Conservation (phyloP, 2,329 filamentous ascomycete species). For the Leptosphaerulina australis region DNA sequence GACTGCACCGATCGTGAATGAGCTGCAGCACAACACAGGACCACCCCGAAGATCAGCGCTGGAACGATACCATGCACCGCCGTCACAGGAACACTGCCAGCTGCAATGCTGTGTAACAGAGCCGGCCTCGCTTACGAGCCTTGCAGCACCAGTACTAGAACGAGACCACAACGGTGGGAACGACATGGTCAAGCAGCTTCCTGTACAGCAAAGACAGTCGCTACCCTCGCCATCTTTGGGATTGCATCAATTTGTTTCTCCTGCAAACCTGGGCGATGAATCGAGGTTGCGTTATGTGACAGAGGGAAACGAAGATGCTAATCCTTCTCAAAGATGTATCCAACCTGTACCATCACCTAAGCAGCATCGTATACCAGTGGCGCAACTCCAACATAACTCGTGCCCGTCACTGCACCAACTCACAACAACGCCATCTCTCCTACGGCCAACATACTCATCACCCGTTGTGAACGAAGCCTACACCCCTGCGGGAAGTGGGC, state of each 20-base stretch:
- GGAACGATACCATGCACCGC: slow-evolving; percentile 27
- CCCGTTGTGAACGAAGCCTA: slow-evolving; percentile 4
- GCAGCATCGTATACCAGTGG: slow-evolving; percentile 2
- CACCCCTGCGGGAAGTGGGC: not conserved
- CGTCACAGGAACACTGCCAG: slow-evolving; percentile 25
- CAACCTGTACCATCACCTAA: slow-evolving; percentile 2
- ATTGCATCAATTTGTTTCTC: slow-evolving; percentile 1
- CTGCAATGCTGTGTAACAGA: slow-evolving; percentile 31
- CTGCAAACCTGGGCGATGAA: not conserved
- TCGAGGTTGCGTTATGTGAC: not conserved
- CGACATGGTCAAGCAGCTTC: not conserved
- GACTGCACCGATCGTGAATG: slow-evolving; percentile 14
- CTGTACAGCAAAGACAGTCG: slow-evolving; percentile 6
- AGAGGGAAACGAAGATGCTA: not conserved
- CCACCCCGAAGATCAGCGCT: slow-evolving; percentile 28
- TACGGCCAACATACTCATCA: slow-evolving; percentile 21
- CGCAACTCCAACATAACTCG: slow-evolving; percentile 24
- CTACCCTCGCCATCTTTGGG: slow-evolving; percentile 13
- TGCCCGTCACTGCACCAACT: slow-evolving; percentile 28
- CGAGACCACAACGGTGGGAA: not conserved
- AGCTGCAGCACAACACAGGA: slow-evolving; percentile 19
- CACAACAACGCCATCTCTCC: slow-evolving; percentile 8
- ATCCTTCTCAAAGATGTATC: not conserved
- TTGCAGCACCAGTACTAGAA: slow-evolving; percentile 12
- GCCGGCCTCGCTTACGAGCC: slow-evolving; percentile 24